Evolutionary conservation across 2,329 filamentous ascomycete genomes (phyloP), one percentile per base, ranked within the genome.

Genomic region (Pestalotiopsis sp.): DNA sequence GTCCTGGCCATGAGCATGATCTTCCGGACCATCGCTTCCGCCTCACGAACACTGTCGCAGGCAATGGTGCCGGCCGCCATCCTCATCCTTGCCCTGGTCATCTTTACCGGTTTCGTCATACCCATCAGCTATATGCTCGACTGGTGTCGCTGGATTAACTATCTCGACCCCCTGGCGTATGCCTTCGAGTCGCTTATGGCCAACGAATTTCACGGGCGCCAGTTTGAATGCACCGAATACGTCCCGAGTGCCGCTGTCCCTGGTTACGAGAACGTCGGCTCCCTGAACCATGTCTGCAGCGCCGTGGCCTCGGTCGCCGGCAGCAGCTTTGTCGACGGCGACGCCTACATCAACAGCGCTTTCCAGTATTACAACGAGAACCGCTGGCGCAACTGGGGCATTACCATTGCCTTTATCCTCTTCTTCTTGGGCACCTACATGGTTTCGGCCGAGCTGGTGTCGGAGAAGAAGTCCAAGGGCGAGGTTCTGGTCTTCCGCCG

Each of bases 131-230:
- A 94, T 78, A 94, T 93, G 91, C 84, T 91, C 3, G 88, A 84
- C 1, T 97, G 93, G 92, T 91, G 91, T 71, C 84, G 88, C 67
- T 97, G 93, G 93, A 89, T 97, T 68, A 90, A 90, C 75, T 94
- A 91, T 75, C 81, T 95, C 40, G 89, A 96, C 69, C 92, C 92
- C 1, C 84, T 96, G 6, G 88, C 87, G 1, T 96, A 96, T 71
- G 88, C 88, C 0, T 97, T 95, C 74, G 93, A 97, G 77, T 82
- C 88, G 0, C 83, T 96, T 24, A 91, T 94, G 85, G 85, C 92
- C 71, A 97, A 96, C 77, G 94, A 97, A 78, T 97, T 97, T 75
- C 78, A 88, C 71, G 80, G 82, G 68, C 87, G 89, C 26, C 69
- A 86, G 0, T 95, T 91, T 76, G 59, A 68, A 0, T 88, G 86